phyloP scores from a whole-genome alignment of 108 stramenopile species.

The Stephanodiscus triporus region DNA sequence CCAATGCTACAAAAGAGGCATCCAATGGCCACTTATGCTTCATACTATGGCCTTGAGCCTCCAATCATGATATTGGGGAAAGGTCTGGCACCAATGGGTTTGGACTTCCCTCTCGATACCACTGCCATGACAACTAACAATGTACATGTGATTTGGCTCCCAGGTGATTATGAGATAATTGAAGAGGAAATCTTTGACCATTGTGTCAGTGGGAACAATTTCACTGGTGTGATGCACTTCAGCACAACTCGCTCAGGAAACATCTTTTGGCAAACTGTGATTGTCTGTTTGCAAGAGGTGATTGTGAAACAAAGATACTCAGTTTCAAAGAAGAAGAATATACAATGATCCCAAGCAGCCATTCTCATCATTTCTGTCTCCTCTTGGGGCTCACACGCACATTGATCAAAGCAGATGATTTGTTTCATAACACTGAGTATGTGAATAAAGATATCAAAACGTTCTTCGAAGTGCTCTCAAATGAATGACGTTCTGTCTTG shows the following conservation, averaged over 20 bases:
- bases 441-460: neutral
- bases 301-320: conserved; percentile 8
- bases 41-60: conserved; percentile 14
- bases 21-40: conserved; percentile 10
- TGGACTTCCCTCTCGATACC: conserved; percentile 13
- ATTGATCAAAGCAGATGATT: conserved; percentile 14
- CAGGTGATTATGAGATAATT: conserved; percentile 15
- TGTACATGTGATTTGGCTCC: conserved; percentile 22
- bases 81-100: neutral
- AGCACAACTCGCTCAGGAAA: conserved; percentile 13
- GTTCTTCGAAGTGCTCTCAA: conserved; percentile 13
- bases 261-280: conserved; percentile 10
- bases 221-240: neutral
- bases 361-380: conserved; percentile 1
- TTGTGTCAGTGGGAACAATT: neutral
- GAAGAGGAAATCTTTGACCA: conserved; percentile 7
- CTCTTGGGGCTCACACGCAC: conserved; percentile 6
- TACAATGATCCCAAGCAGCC: neutral
- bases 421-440: neutral
- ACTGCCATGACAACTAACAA: conserved; percentile 8
- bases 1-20: conserved; percentile 8
- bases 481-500: conserved; percentile 5
- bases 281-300: conserved; percentile 9
- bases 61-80: neutral
- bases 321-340: neutral